Evolutionary conservation across 2,329 filamentous ascomycete species (phyloP), one percentile per base, ranked within the genome.

Genomic region (Botrytis porri): DNA sequence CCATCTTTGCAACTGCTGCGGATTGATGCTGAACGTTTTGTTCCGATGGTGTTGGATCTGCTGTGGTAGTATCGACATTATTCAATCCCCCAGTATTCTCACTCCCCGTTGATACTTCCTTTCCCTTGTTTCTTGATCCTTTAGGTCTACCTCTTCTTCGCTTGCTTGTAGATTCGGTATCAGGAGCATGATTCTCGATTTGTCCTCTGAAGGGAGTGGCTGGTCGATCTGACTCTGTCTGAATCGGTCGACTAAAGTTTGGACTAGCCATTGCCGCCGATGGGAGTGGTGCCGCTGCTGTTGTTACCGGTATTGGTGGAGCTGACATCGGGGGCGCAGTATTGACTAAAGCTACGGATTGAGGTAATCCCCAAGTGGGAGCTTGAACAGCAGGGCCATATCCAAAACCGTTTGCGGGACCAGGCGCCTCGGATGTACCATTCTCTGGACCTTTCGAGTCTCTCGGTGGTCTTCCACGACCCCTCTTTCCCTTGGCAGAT

Each of bases 51-150:
- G 72, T 75, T 25, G 69, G 63, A 14, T 75, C 74, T 54, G 65
- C 39, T 67, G 22, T 32, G 20, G 45, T n/a, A 32, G 60, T 22
- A 39, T 71, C 69, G 41, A 35, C 35, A 45, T 10, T 43, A 37
- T 32, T 66, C 32, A 32, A 41, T n/a, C 45, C 63, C 43, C 73
- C 69, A 35, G 51, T 73, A 18, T 48, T 57, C 29, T 63, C 73
- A 45, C 37, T 35, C 59, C 39, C 64, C 51, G 73, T 72, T 39
- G 74, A 72, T 22, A 73, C 76, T 71, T 78, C 76, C n/a, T 48
- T 73, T 57, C 75, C 76, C 4, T 84, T 82, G 74, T 87, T 88
- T 73, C 85, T 86, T 1, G 86, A 87, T 0, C 86, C 86, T 73
- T 87, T 87, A 0, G 86, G 86, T 45, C 86, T 82, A 9, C 86